phyloP scores from a whole-genome alignment of 108 stramenopile genomes.

The Pseudonitzschia pungens region DNA sequence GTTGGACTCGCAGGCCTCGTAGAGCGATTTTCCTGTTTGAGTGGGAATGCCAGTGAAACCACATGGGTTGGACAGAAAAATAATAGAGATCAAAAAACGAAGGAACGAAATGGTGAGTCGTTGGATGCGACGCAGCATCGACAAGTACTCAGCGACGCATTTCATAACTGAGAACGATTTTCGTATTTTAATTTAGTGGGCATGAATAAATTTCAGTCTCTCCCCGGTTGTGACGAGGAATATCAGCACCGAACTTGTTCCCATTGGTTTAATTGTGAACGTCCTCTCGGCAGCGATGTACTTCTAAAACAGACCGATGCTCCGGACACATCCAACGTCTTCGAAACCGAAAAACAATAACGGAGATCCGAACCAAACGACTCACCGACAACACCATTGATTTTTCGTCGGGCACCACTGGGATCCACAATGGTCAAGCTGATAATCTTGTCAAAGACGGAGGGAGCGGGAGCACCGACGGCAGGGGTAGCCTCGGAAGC shows the following conservation, averaged over 20 bases:
- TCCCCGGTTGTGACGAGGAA: too few species aligned
- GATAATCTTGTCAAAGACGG: constrained; percentile 74
- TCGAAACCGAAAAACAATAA: not conserved
- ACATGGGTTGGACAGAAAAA: too few species aligned
- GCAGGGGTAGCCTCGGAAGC: constrained; percentile 22
- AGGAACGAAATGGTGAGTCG: too few species aligned
- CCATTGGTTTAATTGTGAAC: too few species aligned
- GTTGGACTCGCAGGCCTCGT: constrained; percentile 72
- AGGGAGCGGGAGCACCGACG: constrained; percentile 47
- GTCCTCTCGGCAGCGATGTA: not conserved
- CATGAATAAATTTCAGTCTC: too few species aligned
- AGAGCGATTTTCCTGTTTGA: constrained; percentile 60
- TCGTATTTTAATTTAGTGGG: too few species aligned
- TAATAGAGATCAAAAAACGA: too few species aligned
- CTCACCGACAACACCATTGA: constrained; percentile 76
- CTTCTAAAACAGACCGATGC: not conserved
- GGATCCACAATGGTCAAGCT: constrained; percentile 84
- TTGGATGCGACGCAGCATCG: too few species aligned
- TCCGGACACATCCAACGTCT: not conserved
- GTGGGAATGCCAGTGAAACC: too few species aligned
- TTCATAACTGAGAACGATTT: too few species aligned
- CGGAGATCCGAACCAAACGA: not conserved
- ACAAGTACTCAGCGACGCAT: too few species aligned
- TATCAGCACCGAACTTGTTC: too few species aligned
- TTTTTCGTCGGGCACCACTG: constrained; percentile 74